Evolutionary conservation across 2,329 filamentous ascomycete genomes (phyloP), one percentile per base, ranked within the genome.

Genomic region (Fusarium succisae): DNA sequence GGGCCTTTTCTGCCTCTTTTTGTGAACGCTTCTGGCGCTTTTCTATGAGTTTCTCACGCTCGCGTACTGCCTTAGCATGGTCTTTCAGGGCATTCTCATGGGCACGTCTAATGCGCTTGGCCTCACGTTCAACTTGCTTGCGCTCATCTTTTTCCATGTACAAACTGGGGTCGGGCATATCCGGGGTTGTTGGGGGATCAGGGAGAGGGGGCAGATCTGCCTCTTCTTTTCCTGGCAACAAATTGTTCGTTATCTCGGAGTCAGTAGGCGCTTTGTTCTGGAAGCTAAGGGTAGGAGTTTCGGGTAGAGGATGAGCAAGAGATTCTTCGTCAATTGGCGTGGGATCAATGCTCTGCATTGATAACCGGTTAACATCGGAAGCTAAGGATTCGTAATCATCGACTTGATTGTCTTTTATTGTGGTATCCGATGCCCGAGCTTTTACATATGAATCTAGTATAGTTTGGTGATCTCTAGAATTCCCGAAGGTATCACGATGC

Each of bases 51-150:
- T 92, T 92, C 41, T 88, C 84, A 12, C 90, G 87, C 65, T 92
- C 90, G 54, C 87, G 88, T 55, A 94, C 84, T 15, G 88, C 87
- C 75, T 89, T 92, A 44, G 91, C 88, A 41, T 90, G 90, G 67
- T 91, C 87, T 80, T 93, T 94, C 69, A 93, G 81, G 17, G 90
- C 89, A 77, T 90, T 87, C 35, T 92, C 88, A 79, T 94, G 92
- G 14, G 86, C 85, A 78, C 93, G 93, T 38, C 90, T 84, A 3
- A 86, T 85, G 18, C 88, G 87, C 58, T 89, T 89, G 63, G 90
- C 86, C 76, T 94, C 91, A 65, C 91, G 93, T 76, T 94, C 91
- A 4, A 91, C 92, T 45, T 90, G 86, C 76, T 93, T 94, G 14
- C 90, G 89, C 35, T 89, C 85, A 12, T 90, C 88, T 77, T 92